Evolutionary conservation across 2,329 filamentous ascomycete species (phyloP).

Genomic region (Aspergillus flavus): DNA sequence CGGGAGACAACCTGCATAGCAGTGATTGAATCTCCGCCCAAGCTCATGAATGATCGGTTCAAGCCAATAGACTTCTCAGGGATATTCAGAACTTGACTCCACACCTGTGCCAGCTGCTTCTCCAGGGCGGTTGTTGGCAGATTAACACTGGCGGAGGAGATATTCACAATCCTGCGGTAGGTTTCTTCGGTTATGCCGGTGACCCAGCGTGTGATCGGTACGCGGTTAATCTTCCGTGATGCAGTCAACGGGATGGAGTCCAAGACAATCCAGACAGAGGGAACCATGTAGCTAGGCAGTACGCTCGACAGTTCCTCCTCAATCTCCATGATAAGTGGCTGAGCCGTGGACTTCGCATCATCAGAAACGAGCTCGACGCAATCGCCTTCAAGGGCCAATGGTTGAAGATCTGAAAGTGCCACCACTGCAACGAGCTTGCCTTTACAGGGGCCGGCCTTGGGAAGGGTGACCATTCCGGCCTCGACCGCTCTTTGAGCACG

Average conservation of each 20-base stretch:
- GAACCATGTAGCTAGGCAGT: background rate
- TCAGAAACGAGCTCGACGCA: background rate
- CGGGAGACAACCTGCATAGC: background rate
- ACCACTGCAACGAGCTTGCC: conserved; percentile 1
- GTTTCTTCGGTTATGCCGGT: background rate
- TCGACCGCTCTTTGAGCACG: background rate
- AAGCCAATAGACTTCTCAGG: background rate
- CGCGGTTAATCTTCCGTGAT: background rate
- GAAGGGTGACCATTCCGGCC: background rate
- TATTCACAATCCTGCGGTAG: background rate
- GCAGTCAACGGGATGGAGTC: background rate
- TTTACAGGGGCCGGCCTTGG: background rate
- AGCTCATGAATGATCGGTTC: background rate
- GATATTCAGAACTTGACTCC: background rate
- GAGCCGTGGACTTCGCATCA: background rate
- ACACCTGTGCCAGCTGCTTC: background rate
- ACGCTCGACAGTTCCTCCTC: background rate
- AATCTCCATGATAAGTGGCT: background rate
- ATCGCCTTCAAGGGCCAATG: conserved; percentile 3
- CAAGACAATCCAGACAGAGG: background rate
- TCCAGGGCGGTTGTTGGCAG: background rate
- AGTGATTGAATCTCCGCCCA: background rate
- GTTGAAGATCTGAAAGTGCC: conserved; percentile 5
- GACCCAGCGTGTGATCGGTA: background rate
- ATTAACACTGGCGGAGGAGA: background rate